These are phyloP conservation scores for rapeseed (Brassica napus) DNA, from an alignment of 345 rosid genomes.

Conservation along the genomic window Da-Ae NC_063437.1:15099501-15100000, in stretches of 20 bases:
- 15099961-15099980: constrained; percentile 63
- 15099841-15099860: constrained; percentile 75
- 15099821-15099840: constrained; percentile 78
- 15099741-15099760: not conserved
- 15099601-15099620: constrained; percentile 70
- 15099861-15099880: constrained; percentile 72
- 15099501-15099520: constrained; percentile 71
- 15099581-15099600: constrained; percentile 97
- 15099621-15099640: constrained; percentile 80
- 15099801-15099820: constrained; percentile 80
- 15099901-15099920: constrained; percentile 80
- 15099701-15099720: not conserved
- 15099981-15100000: constrained; percentile 60
- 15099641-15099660: constrained; percentile 85
- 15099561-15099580: constrained; percentile 63
- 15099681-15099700: not conserved
- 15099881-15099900: constrained; percentile 85
- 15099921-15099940: constrained; percentile 77
- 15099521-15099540: constrained; percentile 70
- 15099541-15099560: constrained; percentile 61
- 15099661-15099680: constrained; percentile 65
- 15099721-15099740: constrained; percentile 19
- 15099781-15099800: constrained; percentile 76
- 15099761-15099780: constrained; percentile 79
- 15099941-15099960: constrained; percentile 88